Evolutionary conservation across 768 basidiomycete species (phyloP).

Genomic region (Panaeolus papilionaceus): DNA sequence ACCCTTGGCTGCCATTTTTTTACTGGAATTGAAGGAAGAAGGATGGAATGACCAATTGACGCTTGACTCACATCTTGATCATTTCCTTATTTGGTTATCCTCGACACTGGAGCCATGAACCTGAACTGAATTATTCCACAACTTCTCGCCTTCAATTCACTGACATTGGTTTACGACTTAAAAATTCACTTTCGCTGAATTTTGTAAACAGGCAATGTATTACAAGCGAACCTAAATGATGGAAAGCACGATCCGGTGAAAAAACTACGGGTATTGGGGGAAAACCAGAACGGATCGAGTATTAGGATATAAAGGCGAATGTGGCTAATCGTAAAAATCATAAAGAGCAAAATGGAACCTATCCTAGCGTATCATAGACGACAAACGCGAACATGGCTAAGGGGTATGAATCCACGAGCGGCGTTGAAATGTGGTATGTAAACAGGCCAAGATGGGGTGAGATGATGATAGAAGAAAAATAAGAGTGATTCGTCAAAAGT

Average conservation of each 20-base stretch:
- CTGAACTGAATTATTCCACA: background rate
- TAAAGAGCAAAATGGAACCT: slow-evolving; percentile 58
- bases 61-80: slow-evolving; percentile 33
- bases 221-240: slow-evolving; percentile 66
- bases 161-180: no score
- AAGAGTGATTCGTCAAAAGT: slow-evolving; percentile 33
- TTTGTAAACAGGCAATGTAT: slow-evolving; percentile 49
- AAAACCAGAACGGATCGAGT: slow-evolving; percentile 63
- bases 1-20: slow-evolving; percentile 71
- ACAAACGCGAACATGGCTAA: slow-evolving; percentile 36
- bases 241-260: slow-evolving; percentile 61
- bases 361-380: slow-evolving; percentile 63
- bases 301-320: slow-evolving; percentile 71
- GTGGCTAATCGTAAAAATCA: slow-evolving; percentile 71
- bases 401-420: slow-evolving; percentile 40
- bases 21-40: slow-evolving; percentile 14
- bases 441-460: slow-evolving; percentile 38
- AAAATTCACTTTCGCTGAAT: slow-evolving; percentile 12
- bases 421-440: slow-evolving; percentile 42
- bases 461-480: slow-evolving; percentile 37
- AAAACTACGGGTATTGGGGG: slow-evolving; percentile 65
- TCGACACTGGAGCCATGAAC: slow-evolving; percentile 2
- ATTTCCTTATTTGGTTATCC: slow-evolving; percentile 21
- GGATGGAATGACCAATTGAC: slow-evolving; percentile 16
- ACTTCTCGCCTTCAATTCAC: no score